Conservation (phyloP, 1,139 yeast genomes). For the Taphrina pruni region DNA sequence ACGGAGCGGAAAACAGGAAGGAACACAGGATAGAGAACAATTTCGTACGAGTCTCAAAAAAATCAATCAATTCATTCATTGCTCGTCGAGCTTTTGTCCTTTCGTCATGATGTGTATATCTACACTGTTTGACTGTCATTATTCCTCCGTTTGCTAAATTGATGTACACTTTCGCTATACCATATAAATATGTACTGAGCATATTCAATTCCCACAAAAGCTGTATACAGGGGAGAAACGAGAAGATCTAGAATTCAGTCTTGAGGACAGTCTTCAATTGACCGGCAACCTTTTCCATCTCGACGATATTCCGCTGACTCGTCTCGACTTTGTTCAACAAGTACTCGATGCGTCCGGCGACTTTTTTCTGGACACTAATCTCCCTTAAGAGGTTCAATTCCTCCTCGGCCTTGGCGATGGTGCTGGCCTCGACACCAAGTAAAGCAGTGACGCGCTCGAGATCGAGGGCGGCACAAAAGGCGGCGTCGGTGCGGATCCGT, state of each 20-base stretch:
- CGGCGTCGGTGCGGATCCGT: constrained; percentile 64
- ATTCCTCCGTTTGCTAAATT: no score
- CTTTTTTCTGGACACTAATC: constrained; percentile 19
- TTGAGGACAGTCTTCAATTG: constrained; percentile 47
- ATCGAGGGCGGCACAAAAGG: constrained; percentile 68
- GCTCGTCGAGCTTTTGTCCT: no score
- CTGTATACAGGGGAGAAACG: neutral
- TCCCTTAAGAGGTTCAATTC: constrained; percentile 38
- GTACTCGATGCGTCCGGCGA: constrained; percentile 52
- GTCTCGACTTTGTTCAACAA: constrained; percentile 64
- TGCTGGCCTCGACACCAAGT: constrained; percentile 6
- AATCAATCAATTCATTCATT: no score
- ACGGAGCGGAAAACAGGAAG: no score
- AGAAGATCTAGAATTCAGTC: constrained; percentile 32
- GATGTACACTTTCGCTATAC: no score
- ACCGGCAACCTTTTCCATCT: constrained; percentile 53
- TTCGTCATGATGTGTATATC: no score
- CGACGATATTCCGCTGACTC: constrained; percentile 54
- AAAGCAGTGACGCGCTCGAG: constrained; percentile 48
- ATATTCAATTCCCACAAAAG: neutral
- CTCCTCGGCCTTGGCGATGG: constrained; percentile 39
- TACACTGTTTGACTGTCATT: no score
- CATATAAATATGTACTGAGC: neutral
- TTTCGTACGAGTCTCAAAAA: no score
- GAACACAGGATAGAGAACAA: no score